Evolutionary conservation across 2,329 filamentous ascomycete species (phyloP).

Genomic region (Alternaria arborescens): DNA sequence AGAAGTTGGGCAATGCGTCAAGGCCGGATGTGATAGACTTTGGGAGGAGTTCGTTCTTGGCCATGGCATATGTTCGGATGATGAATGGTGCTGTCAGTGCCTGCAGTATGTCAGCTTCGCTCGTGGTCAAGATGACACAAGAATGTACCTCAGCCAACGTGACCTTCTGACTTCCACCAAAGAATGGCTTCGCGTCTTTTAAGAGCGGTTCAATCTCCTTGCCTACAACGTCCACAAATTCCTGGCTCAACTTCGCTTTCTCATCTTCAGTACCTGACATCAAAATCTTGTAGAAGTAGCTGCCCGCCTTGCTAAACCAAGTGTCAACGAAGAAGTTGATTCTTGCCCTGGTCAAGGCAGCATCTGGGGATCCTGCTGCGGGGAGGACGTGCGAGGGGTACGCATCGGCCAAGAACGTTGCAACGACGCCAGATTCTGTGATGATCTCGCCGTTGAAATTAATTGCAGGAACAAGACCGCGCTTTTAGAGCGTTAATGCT

Average conservation of each 20-base stretch:
- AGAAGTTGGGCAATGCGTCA: constrained; percentile 70
- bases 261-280: constrained; percentile 59
- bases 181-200: constrained; percentile 55
- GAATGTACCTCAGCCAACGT: constrained; percentile 75
- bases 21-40: constrained; percentile 58
- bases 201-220: constrained; percentile 81
- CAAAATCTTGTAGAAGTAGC: constrained; percentile 57
- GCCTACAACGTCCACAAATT: constrained; percentile 64
- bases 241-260: constrained; percentile 58
- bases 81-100: constrained; percentile 73
- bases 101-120: constrained; percentile 46
- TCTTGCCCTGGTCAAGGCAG: constrained; percentile 70
- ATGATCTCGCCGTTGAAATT: constrained; percentile 71
- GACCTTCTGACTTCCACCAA: constrained; percentile 59
- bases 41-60: constrained; percentile 65
- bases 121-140: not conserved
- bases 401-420: constrained; percentile 74
- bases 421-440: constrained; percentile 76
- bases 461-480: constrained; percentile 77
- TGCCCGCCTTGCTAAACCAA: constrained; percentile 69
- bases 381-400: constrained; percentile 74
- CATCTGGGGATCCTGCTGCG: constrained; percentile 60
- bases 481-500: constrained; percentile 45
- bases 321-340: constrained; percentile 78
- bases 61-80: constrained; percentile 65